Evolutionary conservation across 2,329 filamentous ascomycete species (phyloP), one percentile per base, ranked within the genome.

Genomic region (Coniella lustricola): DNA sequence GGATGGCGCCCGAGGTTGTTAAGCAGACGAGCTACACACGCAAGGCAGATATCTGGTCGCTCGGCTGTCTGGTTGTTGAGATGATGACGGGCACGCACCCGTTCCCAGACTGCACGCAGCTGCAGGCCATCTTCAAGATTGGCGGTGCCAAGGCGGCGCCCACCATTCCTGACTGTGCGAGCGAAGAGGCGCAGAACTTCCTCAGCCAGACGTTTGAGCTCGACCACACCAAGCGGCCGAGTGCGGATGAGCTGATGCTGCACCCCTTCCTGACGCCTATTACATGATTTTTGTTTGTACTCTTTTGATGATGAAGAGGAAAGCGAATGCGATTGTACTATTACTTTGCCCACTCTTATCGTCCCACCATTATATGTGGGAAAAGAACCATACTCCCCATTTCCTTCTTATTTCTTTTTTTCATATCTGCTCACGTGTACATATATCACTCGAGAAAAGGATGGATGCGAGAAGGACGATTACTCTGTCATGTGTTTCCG

Each of bases 1-100:
- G 93, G 93, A 98, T 98, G 93, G 93, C 93, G 1, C 93, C 93
- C 8, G 93, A 98, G 71, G 93, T 98, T 17, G 93, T 98, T 54
- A 93, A 93, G 61, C 93, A 97, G 69, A 97, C 91, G 3, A 90
- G 90, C 5, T 96, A 98, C 70, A 97, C 91, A 4, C 89, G 91
- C 69, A 97, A 97, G 71, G 93, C 93, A 13, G 93, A 98, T 62
- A 98, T 98, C 59, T 98, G 93, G 93, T 95, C 89, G 39, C 79
- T 98, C 20, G 93, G 93, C 31, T 98, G 93, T 65, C 74, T 98
- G 44, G 89, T 98, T 13, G 91, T 98, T 20, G 93, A 98, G 72
- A 98, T 98, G 93, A 95, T 97, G 76, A 97, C 93, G 12, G 93
- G 93, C 48, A 86, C 82, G 38, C 93, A 97, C 64, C 93, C 93